Evolutionary conservation across 176 grass and related monocot species (phyloP).

Genomic region (Cenchrus purpureus): DNA sequence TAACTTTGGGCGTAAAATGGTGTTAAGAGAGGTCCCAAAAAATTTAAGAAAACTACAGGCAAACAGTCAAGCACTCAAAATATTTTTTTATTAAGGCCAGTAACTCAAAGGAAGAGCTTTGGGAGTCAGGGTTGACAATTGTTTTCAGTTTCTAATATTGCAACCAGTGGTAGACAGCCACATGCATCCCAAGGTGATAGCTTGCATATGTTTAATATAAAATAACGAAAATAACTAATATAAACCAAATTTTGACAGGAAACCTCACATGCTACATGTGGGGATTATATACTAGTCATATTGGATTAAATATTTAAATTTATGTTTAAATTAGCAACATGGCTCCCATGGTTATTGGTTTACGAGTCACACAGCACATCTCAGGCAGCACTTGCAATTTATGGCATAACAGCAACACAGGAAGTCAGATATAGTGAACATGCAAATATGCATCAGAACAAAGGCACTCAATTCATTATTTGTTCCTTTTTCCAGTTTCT

Average conservation of each 20-base stretch:
- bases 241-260: not conserved
- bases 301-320: not conserved
- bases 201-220: not conserved
- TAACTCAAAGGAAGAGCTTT: not conserved
- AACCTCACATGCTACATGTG: not conserved
- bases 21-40: too few species aligned
- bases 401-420: not conserved
- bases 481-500: not conserved
- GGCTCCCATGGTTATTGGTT: not conserved
- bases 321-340: not conserved
- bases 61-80: not conserved
- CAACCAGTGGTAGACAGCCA: too few species aligned
- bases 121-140: not conserved
- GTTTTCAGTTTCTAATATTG: not conserved
- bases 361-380: not conserved
- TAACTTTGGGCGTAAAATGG: not conserved
- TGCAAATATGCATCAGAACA: slow-evolving; percentile 14
- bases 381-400: not conserved
- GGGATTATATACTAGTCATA: not conserved
- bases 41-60: not conserved
- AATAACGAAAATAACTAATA: not conserved
- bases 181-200: not conserved
- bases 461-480: not conserved
- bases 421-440: not conserved
- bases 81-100: not conserved